Conservation (phyloP, 2,329 filamentous ascomycete genomes). For the Xylariaceae sp. region DNA sequence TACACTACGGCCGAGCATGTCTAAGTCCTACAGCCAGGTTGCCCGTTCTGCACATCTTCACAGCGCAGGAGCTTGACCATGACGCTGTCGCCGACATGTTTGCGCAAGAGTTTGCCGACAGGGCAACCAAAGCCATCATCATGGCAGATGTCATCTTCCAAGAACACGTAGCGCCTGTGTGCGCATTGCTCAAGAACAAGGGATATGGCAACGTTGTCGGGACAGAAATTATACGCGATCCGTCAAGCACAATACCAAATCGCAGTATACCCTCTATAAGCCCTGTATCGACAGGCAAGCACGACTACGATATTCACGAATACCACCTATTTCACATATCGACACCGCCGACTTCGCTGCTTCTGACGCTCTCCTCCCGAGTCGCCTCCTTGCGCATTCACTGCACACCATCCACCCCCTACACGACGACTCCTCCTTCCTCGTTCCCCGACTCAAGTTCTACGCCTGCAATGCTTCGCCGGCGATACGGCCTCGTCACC, state of each 20-base stretch:
- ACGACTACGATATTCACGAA: slow-evolving; percentile 58
- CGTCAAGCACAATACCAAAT: slow-evolving; percentile 83
- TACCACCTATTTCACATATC: slow-evolving; percentile 87
- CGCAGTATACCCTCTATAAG: slow-evolving; percentile 54
- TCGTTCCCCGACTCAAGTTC: slow-evolving; percentile 46
- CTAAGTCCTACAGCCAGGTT: slow-evolving; percentile 86
- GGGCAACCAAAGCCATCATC: slow-evolving; percentile 69
- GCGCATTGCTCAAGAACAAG: slow-evolving; percentile 55
- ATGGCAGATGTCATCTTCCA: slow-evolving; percentile 92
- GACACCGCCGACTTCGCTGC: slow-evolving; percentile 77
- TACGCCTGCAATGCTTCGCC: slow-evolving; percentile 67
- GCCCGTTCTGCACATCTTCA: slow-evolving; percentile 91
- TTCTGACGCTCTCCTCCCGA: slow-evolving; percentile 85
- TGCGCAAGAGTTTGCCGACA: slow-evolving; percentile 69
- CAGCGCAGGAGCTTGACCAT: slow-evolving; percentile 70
- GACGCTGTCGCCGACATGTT: slow-evolving; percentile 67
- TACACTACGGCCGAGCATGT: slow-evolving; percentile 93
- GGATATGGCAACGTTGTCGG: slow-evolving; percentile 76
- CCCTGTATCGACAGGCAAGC: slow-evolving; percentile 29
- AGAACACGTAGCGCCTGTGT: slow-evolving; percentile 70
- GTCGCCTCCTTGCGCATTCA: slow-evolving; percentile 81
- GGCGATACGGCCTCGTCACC: slow-evolving; percentile 87
- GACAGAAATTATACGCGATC: slow-evolving; percentile 77
- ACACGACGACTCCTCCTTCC: slow-evolving; percentile 55
- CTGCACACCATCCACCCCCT: slow-evolving; percentile 58